Conservation (phyloP, 2,329 filamentous ascomycete species). For the Davidsoniella virescens region DNA sequence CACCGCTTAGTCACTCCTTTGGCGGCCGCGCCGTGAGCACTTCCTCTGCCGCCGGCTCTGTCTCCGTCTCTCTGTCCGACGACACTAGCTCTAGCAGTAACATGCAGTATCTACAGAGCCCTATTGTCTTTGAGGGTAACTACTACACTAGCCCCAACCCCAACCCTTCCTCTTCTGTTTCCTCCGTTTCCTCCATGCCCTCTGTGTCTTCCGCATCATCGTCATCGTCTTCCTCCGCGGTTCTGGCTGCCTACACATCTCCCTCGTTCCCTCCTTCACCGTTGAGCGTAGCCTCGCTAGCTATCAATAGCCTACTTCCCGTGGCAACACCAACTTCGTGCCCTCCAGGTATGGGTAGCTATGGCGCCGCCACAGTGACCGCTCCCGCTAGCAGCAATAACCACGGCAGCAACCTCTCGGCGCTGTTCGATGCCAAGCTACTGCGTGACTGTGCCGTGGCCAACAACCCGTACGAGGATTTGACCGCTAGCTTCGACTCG, state of each 20-base stretch:
- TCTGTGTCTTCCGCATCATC: not conserved
- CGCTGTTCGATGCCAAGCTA: no score
- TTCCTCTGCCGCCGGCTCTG: not conserved
- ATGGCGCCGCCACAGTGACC: no score
- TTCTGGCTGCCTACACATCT: not conserved
- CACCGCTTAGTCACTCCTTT: slow-evolving; percentile 41
- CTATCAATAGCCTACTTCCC: no score
- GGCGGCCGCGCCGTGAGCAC: slow-evolving; percentile 14
- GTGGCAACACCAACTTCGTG: no score
- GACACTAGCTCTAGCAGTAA: not conserved
- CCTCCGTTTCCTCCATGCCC: slow-evolving; percentile 21
- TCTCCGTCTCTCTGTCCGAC: slow-evolving; percentile 14
- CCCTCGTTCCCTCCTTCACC: not conserved
- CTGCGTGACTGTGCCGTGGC: no score
- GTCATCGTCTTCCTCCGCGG: not conserved
- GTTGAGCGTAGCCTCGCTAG: not conserved
- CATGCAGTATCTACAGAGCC: slow-evolving; percentile 33
- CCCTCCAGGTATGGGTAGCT: no score
- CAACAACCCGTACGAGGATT: slow-evolving; percentile 26
- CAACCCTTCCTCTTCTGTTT: not conserved
- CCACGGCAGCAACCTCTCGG: no score
- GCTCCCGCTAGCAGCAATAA: no score
- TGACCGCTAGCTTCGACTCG: slow-evolving; percentile 29
- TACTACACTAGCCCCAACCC: slow-evolving; percentile 13
- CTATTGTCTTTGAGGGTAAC: slow-evolving; percentile 20